Base-by-base conservation (phyloP, 768 basidiomycete species). In the Flagelloscypha sp. region DNA sequence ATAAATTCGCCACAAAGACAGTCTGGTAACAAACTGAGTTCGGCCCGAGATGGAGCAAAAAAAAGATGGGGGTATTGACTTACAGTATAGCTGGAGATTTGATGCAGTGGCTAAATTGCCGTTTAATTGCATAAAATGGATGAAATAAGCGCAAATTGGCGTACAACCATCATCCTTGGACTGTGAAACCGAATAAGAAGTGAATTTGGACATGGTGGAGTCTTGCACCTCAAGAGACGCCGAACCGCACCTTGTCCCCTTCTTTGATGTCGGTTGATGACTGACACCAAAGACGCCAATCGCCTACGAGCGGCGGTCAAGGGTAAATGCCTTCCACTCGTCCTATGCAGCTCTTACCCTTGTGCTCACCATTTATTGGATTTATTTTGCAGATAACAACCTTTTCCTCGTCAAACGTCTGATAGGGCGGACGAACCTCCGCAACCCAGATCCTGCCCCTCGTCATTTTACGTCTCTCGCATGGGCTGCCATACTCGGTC, bases 381-480 rank as follows among this genome's bases (percentile, higher is more conserved):
- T 36, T 24, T 25, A n/a, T 23, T 13, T 28, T 38, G 24, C 53
- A 97, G 93, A 94, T 63, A 93, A 94, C 63, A 94, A 94, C 61
- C 76, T 95, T 45, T 83, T 92, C 48, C 77, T 94, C 42, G 87
- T 95, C 51, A 84, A 79, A 62, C 74, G 93, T 23, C 79, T 97
- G 46, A 70, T 89, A 36, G 77, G 85, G 56, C 65, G 83, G 48
- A 82, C 82, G 7, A 90, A 95, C 50, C 77, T 95, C 68, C 77
- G 93, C 15, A 97, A 97, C 59, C 79, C 88, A 7, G 93, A 97
- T 59, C 68, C 80, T 8, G 71, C 69, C 11, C 63, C 75, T 16
- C 74, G 73, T 45, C 72, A 87, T 6, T 82, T 83, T 53, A 95
- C 93, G 0, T 90, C 86, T 9, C 58, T 97, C 7, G 87, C 89